phyloP scores from a whole-genome alignment of 2,329 filamentous ascomycete species.

The Trichoderma koningii region DNA sequence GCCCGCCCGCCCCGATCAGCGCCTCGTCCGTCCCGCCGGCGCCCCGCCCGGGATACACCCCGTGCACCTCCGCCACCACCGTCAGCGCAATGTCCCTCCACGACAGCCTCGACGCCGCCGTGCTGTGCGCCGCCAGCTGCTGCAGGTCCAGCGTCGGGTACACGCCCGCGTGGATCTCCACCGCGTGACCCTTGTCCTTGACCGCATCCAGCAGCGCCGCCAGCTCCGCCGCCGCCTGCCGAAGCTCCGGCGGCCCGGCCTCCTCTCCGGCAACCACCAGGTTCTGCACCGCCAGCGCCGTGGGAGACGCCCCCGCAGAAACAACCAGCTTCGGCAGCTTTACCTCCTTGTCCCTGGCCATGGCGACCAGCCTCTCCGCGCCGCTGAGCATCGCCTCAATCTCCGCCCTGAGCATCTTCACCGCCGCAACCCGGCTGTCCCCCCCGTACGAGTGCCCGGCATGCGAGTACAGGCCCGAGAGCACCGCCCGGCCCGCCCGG shows the following conservation, averaged over 20 bases:
- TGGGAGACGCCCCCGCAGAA: slow-evolving; percentile 77
- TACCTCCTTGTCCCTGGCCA: slow-evolving; percentile 29
- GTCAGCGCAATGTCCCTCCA: slow-evolving; percentile 64
- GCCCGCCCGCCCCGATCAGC: slow-evolving; percentile 66
- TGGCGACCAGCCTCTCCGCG: slow-evolving; percentile 31
- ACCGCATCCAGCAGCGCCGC: slow-evolving; percentile 34
- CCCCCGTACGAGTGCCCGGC: slow-evolving; percentile 69
- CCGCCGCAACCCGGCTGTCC: slow-evolving; percentile 38
- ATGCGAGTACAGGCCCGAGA: slow-evolving; percentile 73
- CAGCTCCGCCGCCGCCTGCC: slow-evolving; percentile 30
- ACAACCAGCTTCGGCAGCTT: slow-evolving; percentile 43
- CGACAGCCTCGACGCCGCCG: slow-evolving; percentile 46
- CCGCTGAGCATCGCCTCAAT: slow-evolving; percentile 36
- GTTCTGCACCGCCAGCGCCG: slow-evolving; percentile 48
- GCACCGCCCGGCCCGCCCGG: slow-evolving; percentile 37
- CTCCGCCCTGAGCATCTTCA: slow-evolving; percentile 38
- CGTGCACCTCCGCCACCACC: slow-evolving; percentile 71
- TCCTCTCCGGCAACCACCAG: slow-evolving; percentile 27
- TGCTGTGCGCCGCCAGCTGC: slow-evolving; percentile 71
- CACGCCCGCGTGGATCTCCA: slow-evolving; percentile 76
- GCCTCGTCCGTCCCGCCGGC: slow-evolving; percentile 56
- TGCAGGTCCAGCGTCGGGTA: slow-evolving; percentile 78
- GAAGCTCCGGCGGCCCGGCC: slow-evolving; percentile 29
- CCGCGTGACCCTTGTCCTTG: slow-evolving; percentile 44
- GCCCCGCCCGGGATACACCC: slow-evolving; percentile 64